Percentiles rank a stretch among this genome's conserved stretches.
Conservation (phyloP, 2,329 filamentous ascomycete genomes). For the Plenodomus tracheiphilus region DNA sequence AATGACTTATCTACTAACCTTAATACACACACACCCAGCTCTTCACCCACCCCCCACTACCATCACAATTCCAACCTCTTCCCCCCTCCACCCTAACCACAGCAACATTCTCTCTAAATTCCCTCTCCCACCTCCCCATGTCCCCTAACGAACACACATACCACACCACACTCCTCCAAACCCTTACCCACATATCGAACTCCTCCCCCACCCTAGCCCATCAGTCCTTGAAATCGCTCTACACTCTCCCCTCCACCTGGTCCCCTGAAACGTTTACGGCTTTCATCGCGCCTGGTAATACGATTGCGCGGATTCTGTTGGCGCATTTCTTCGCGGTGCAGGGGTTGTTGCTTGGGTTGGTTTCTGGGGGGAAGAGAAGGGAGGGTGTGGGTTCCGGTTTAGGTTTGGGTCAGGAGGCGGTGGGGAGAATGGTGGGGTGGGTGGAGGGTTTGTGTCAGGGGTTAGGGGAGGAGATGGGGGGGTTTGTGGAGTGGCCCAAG, state of each 20-base stretch:
- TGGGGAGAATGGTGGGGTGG: slow-evolving; percentile 36
- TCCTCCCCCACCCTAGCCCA: slow-evolving; percentile 43
- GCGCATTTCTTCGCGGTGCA: slow-evolving; percentile 54
- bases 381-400: no score
- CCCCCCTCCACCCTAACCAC: slow-evolving; percentile 35
- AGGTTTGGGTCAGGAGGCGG: slow-evolving; percentile 39
- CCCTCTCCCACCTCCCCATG: slow-evolving; percentile 30
- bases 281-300: slow-evolving; percentile 50
- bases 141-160: slow-evolving; percentile 34
- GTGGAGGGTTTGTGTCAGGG: slow-evolving; percentile 40
- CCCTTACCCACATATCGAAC: slow-evolving; percentile 35
- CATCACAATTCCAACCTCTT: slow-evolving; percentile 16
- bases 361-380: slow-evolving; percentile 37
- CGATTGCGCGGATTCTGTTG: slow-evolving; percentile 49
- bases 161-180: slow-evolving; percentile 27
- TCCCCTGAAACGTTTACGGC: slow-evolving; percentile 47
- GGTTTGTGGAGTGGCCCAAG: slow-evolving; percentile 36
- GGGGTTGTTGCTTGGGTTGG: slow-evolving; percentile 48
- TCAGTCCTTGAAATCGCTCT: slow-evolving; percentile 48
- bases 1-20: no score
- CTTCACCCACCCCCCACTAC: slow-evolving; percentile 34
- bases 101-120: slow-evolving; percentile 33
- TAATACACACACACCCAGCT: slow-evolving; percentile 37
- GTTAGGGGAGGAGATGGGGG: slow-evolving; percentile 24
- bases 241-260: slow-evolving; percentile 47